phyloP scores from a whole-genome alignment of 345 rosid genomes.

The Pugionium cornutum region DNA sequence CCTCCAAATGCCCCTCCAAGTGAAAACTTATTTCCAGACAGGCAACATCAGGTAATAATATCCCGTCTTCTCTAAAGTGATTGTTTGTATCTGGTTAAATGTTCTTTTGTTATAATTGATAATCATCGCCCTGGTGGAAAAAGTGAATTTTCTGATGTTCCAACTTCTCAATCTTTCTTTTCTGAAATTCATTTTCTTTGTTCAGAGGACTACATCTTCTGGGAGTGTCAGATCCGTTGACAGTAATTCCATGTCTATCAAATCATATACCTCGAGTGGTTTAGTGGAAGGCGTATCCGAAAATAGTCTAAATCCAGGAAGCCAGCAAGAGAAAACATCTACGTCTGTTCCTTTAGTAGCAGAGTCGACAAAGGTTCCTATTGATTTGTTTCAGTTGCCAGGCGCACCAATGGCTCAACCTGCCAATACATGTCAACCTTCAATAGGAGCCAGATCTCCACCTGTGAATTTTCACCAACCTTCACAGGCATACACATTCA shows the following conservation, averaged over 20 bases:
- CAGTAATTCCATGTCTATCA: constrained; percentile 58
- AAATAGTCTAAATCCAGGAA: constrained; percentile 45
- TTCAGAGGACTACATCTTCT: constrained; percentile 74
- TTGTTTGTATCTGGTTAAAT: constrained; percentile 27
- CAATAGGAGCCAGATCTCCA: constrained; percentile 37
- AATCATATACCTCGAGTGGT: constrained; percentile 58
- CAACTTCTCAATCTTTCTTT: constrained; percentile 22
- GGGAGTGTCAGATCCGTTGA: constrained; percentile 72
- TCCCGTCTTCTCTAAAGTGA: constrained; percentile 15
- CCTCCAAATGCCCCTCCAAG: constrained; percentile 46
- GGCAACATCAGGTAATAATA: constrained; percentile 38
- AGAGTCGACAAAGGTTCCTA: constrained; percentile 47
- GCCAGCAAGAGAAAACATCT: constrained; percentile 44
- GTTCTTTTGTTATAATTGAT: constrained; percentile 8
- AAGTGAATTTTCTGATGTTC: constrained; percentile 19
- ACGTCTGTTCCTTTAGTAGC: constrained; percentile 44
- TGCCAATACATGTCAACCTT: constrained; percentile 43
- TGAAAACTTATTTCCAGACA: constrained; percentile 51
- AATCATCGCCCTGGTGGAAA: constrained; percentile 2
- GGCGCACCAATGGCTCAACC: constrained; percentile 48
- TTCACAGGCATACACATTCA: constrained; percentile 43
- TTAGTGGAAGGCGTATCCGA: constrained; percentile 54
- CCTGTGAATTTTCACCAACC: constrained; percentile 47
- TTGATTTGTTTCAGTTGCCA: constrained; percentile 68
- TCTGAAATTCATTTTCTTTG: constrained; percentile 37